Conservation (phyloP, 83 land plant species). For the Picea abies region DNA sequence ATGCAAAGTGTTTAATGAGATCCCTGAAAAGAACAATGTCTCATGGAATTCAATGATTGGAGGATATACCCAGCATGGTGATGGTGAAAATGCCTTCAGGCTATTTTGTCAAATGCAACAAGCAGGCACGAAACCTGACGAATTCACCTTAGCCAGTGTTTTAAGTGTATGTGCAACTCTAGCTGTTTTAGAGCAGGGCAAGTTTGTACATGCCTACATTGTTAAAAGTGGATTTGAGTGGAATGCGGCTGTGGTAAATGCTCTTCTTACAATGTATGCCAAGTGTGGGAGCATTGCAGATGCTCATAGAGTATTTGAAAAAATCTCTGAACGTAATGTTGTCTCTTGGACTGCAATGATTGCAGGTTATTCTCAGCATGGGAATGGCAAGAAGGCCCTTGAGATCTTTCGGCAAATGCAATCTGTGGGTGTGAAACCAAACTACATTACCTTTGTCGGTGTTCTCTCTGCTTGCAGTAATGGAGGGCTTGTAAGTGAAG, state of each 20-base stretch:
- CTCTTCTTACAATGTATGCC: slow-evolving; percentile 3
- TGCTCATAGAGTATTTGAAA: not conserved
- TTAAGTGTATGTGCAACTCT: not conserved
- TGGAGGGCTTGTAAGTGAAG: not conserved
- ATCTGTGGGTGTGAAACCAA: not conserved
- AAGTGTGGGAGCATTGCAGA: not conserved
- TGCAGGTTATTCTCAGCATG: slow-evolving; percentile 1
- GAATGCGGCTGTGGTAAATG: not conserved
- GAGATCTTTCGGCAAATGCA: not conserved
- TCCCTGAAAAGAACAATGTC: not conserved
- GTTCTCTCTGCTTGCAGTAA: slow-evolving; percentile 3
- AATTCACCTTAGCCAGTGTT: not conserved
- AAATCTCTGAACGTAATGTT: not conserved
- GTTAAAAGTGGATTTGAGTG: not conserved
- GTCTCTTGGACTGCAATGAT: slow-evolving; percentile 2
- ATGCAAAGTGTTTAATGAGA: not conserved
- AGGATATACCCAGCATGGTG: not conserved
- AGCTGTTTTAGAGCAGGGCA: not conserved
- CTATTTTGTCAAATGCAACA: not conserved
- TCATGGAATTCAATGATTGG: slow-evolving; percentile 15
- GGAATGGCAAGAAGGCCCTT: not conserved
- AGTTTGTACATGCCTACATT: not conserved
- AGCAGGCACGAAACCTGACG: not conserved
- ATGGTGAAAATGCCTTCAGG: not conserved
- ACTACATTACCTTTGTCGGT: not conserved